Evolutionary conservation across 495 filamentous ascomycete species (phyloP).

Genomic region (Hypoxylon fragiforme): DNA sequence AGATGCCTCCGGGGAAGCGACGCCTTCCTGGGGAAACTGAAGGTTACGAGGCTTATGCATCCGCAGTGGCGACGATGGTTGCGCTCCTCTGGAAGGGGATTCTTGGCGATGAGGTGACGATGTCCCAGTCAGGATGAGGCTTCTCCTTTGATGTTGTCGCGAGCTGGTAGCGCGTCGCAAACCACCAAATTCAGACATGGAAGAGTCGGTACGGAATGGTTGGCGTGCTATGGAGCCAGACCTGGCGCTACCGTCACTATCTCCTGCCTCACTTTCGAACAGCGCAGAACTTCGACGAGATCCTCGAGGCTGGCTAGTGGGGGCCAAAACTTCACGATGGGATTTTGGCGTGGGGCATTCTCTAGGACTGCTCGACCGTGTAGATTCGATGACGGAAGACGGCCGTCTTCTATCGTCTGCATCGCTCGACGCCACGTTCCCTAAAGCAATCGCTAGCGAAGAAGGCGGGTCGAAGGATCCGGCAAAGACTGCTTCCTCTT

Average conservation of each 20-base stretch:
- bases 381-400: slow-evolving; percentile 52
- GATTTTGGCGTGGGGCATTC: slow-evolving; percentile 92
- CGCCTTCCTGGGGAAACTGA: slow-evolving; percentile 69
- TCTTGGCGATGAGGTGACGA: slow-evolving; percentile 79
- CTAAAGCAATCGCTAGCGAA: slow-evolving; percentile 58
- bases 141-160: slow-evolving; percentile 78
- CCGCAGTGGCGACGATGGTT: slow-evolving; percentile 84
- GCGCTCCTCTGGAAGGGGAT: slow-evolving; percentile 73
- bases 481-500: slow-evolving; percentile 55
- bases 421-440: slow-evolving; percentile 49
- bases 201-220: slow-evolving; percentile 78
- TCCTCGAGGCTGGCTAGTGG: slow-evolving; percentile 64
- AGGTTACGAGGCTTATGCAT: slow-evolving; percentile 79
- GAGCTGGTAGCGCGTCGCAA: slow-evolving; percentile 69
- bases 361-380: slow-evolving; percentile 86
- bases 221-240: slow-evolving; percentile 76
- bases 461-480: slow-evolving; percentile 62
- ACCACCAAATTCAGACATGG: slow-evolving; percentile 78
- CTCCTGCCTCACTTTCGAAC: slow-evolving; percentile 73
- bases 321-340: slow-evolving; percentile 67
- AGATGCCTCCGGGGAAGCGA: slow-evolving; percentile 86
- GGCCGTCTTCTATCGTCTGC: slow-evolving; percentile 43
- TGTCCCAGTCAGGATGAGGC: slow-evolving; percentile 74
- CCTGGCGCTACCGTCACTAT: slow-evolving; percentile 83
- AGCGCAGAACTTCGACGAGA: slow-evolving; percentile 72